These are phyloP conservation scores for Cytidiella melzeri DNA, from an alignment of 768 basidiomycete species.

Conservation along the genomic window DNA sequence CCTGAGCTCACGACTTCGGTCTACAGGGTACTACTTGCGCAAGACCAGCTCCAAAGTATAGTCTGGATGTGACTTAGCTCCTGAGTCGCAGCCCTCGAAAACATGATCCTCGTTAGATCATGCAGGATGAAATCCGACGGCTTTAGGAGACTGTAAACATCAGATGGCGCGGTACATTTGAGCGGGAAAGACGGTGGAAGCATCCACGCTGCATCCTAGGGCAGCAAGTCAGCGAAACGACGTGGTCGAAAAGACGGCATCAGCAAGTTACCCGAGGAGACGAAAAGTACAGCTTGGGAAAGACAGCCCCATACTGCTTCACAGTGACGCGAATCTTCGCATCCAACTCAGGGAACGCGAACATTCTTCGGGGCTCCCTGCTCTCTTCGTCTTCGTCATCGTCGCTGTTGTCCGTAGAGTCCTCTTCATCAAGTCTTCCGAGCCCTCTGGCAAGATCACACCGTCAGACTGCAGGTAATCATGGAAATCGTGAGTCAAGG, in stretches of 20 bases:
- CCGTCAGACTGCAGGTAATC: conserved; percentile 79
- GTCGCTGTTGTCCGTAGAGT: no score
- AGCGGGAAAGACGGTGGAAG: conserved; percentile 78
- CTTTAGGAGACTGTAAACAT: conserved; percentile 89
- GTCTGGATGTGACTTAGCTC: conserved; percentile 6
- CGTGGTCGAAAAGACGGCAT: no score
- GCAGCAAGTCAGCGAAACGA: conserved; percentile 3
- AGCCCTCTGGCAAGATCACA: conserved; percentile 77
- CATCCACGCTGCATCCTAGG: conserved; percentile 93
- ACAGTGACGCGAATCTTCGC: conserved; percentile 59
- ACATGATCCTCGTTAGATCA: conserved; percentile 57
- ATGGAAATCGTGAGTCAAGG: conserved; percentile 55
- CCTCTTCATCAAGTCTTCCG: conserved; percentile 66
- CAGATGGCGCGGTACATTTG: conserved; percentile 81
- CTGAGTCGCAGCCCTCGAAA: conserved; percentile 56
- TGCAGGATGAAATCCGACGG: conserved; percentile 87
- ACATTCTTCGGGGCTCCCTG: conserved; percentile 35
- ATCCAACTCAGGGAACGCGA: conserved; percentile 82
- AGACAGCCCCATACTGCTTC: conserved; percentile 72
- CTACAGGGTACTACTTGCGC: conserved; percentile 85
- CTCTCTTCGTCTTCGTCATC: conserved; percentile 35
- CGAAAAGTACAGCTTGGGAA: conserved; percentile 95
- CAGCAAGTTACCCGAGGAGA: conserved; percentile 78
- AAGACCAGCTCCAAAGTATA: conserved; percentile 82
- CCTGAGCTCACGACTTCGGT: conserved; percentile 77